These are phyloP conservation scores for Voacanga thouarsii DNA, from an alignment of 257 asterid genomes.

Conservation along the genomic window DNA sequence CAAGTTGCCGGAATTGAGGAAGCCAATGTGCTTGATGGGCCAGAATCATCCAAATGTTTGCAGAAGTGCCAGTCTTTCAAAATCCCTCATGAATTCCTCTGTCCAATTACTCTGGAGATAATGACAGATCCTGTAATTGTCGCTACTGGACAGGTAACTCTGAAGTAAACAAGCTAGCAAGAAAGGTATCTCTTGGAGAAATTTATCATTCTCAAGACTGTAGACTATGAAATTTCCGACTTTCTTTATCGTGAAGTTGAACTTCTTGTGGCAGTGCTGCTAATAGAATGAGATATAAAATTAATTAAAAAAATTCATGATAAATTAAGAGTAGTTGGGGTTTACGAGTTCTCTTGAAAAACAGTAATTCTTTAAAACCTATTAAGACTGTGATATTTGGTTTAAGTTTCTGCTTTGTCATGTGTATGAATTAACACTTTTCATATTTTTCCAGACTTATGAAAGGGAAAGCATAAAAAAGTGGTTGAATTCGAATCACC, in stretches of 20 bases:
- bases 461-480: conserved; percentile 57
- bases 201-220: neutral
- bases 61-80: conserved; percentile 42
- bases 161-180: neutral
- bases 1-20: conserved; percentile 49
- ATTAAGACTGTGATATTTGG: neutral
- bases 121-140: conserved; percentile 66
- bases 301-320: neutral
- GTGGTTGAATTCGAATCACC: conserved; percentile 55
- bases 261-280: neutral
- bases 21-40: conserved; percentile 32
- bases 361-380: neutral
- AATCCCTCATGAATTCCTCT: conserved; percentile 57
- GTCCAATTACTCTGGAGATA: conserved; percentile 58
- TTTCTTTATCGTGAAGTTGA: neutral
- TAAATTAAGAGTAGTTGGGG: neutral
- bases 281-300: neutral
- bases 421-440: conserved; percentile 6
- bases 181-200: neutral
- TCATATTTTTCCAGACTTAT: conserved; percentile 38
- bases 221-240: neutral
- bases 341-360: neutral
- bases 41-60: conserved; percentile 24
- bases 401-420: neutral
- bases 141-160: conserved; percentile 59